Evolutionary conservation across 192 early-diverging fungal genomes (phyloP), one percentile per base, ranked within the genome.

Genomic region (Umbelopsis vinacea): DNA sequence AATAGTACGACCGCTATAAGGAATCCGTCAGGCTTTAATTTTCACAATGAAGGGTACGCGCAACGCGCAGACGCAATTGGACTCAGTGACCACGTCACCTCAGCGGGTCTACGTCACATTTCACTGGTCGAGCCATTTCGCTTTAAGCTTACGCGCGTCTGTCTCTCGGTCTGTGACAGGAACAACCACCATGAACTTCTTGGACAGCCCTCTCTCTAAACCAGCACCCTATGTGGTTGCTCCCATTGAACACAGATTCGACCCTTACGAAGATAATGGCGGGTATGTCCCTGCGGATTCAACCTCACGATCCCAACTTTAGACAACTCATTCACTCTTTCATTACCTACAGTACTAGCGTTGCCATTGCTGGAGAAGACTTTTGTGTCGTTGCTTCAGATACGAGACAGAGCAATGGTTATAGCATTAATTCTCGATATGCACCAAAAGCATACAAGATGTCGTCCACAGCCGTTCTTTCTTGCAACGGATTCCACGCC

Each of bases 331-430:
- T 63, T 17, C 52, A 12, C 23, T 12, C 19, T 45, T 69, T 63
- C 17, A 19, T 46, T 54, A 17, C 33, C 52, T 52, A 47, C 60
- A 93, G 96, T 45, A 96, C 94, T 0, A 85, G 91, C 68, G 76
- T 97, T 52, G 94, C 94, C 38, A 94, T 99, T 81, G 93, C 96
- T n/a, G 98, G 98, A 23, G 83, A 92, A 29, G 96, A 98, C 85
- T 99, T 92, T 75, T 93, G 92, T 75, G 79, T 98, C 6, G 84
- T 99, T 10, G 98, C 96, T n/a, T 90, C 92, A 8, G 97, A 99
- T 82, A 96, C 98, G 7, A 92, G 97, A 52, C 94, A 97, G 80
- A 95, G 93, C 76, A 90, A 93, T 79, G 95, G 95, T 38, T 98
- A 97, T 87, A 87, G 76, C 73, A 98, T 99, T 85, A 96, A 98